phyloP scores from a whole-genome alignment of 208 protist species.

The Trypanosoma boissoni region DNA sequence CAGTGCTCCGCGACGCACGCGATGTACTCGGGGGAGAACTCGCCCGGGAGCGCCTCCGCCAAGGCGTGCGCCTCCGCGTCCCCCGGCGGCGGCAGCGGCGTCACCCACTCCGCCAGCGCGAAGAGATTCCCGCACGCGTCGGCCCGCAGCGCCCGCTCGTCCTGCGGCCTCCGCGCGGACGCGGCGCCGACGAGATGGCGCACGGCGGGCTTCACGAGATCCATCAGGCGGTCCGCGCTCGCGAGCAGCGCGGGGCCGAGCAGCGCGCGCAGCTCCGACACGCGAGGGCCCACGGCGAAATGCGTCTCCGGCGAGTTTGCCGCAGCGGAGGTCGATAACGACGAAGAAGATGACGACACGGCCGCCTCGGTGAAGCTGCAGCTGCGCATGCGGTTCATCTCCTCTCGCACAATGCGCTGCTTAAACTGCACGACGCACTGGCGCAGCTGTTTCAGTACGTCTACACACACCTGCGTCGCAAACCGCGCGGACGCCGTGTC shows the following conservation, averaged over 20 bases:
- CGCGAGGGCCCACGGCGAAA: conserved; percentile 25
- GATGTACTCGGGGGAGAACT: conserved; percentile 72
- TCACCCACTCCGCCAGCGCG: conserved; percentile 16
- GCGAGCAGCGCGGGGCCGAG: conserved; percentile 59
- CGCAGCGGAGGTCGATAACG: not conserved
- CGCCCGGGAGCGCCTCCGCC: conserved; percentile 31
- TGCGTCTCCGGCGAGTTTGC: conserved; percentile 22
- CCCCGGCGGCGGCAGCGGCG: not conserved
- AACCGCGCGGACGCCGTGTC: conserved; percentile 57
- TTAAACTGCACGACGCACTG: conserved; percentile 51
- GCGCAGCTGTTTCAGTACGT: conserved; percentile 67
- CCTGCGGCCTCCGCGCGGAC: conserved; percentile 29
- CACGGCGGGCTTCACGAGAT: conserved; percentile 45
- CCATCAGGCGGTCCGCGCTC: conserved; percentile 45
- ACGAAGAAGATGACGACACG: no score
- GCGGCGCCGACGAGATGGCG: conserved; percentile 46
- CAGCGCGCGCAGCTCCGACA: conserved; percentile 27
- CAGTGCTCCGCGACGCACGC: conserved; percentile 54
- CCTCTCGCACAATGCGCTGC: conserved; percentile 29
- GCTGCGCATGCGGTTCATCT: conserved; percentile 12
- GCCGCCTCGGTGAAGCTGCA: no score
- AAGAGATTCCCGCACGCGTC: conserved; percentile 36
- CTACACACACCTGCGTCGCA: conserved; percentile 58
- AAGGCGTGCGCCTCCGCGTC: conserved; percentile 20
- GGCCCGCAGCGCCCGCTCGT: conserved; percentile 43